These are phyloP conservation scores for Phaeophleospora eucalypticola DNA, from an alignment of 2,329 filamentous ascomycete genomes.

Conservation along the genomic window DNA sequence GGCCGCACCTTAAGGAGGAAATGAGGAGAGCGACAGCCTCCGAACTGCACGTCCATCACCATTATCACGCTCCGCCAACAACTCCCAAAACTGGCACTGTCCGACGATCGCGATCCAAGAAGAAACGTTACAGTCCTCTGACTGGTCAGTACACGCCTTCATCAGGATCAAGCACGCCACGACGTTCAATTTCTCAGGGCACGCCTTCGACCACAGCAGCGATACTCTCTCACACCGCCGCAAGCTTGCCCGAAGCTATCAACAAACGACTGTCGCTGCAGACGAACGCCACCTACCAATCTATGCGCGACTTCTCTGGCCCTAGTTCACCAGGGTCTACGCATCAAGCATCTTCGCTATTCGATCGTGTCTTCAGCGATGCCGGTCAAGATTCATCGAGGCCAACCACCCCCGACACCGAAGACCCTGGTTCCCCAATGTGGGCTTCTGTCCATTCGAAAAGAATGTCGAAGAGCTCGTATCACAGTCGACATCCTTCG, in stretches of 20 bases:
- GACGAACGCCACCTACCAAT: conserved; percentile 59
- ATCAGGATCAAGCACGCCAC: conserved; percentile 36
- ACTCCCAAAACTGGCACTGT: conserved; percentile 34
- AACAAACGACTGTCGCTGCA: conserved; percentile 62
- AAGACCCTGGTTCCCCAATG: conserved; percentile 54
- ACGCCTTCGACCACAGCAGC: conserved; percentile 50
- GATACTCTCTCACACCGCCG: conserved; percentile 61
- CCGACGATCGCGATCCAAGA: conserved; percentile 56
- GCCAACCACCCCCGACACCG: conserved; percentile 77
- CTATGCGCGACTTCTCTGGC: conserved; percentile 63
- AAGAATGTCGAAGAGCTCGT: conserved; percentile 47
- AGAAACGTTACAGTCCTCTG: conserved; percentile 62
- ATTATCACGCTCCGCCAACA: conserved; percentile 67
- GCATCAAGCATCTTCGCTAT: conserved; percentile 65
- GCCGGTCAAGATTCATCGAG: conserved; percentile 61
- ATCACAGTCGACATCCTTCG: conserved; percentile 20
- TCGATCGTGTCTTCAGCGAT: conserved; percentile 65
- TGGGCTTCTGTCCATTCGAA: conserved; percentile 60
- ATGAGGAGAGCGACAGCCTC: conserved; percentile 60
- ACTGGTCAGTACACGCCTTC: conserved; percentile 48
- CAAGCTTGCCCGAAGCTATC: conserved; percentile 52
- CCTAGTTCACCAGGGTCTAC: conserved; percentile 78
- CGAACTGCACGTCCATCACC: conserved; percentile 88
- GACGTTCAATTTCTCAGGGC: conserved; percentile 37
- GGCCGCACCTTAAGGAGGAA: conserved; percentile 62